Evolutionary conservation across 2,329 filamentous ascomycete genomes (phyloP).

Genomic region (Sporothrix curviconia): DNA sequence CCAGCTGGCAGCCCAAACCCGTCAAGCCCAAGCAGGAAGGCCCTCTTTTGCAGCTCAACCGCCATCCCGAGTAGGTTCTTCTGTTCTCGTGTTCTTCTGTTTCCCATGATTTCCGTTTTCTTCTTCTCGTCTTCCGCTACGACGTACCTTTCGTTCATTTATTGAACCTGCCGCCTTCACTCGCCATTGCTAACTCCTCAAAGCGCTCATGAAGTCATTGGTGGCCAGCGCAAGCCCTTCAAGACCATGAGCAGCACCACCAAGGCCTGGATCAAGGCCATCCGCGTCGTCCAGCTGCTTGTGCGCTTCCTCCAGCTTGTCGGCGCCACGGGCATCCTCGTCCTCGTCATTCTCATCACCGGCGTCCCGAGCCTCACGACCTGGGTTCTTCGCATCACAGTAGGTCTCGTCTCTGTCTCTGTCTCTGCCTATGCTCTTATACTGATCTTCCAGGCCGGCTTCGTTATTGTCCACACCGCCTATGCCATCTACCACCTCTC

Average conservation of each 20-base stretch:
- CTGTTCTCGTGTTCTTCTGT: background rate
- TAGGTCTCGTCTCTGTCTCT: slow-evolving; percentile 38
- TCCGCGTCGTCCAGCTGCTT: slow-evolving; percentile 61
- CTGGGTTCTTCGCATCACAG: slow-evolving; percentile 72
- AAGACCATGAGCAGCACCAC: slow-evolving; percentile 62
- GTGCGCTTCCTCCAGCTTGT: slow-evolving; percentile 62
- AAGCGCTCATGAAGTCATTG: slow-evolving; percentile 57
- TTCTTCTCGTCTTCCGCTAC: background rate
- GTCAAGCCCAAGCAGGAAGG: slow-evolving; percentile 62
- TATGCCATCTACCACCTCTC: slow-evolving; percentile 80
- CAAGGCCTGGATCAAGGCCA: slow-evolving; percentile 64
- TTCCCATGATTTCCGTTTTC: background rate
- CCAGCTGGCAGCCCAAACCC: slow-evolving; percentile 62
- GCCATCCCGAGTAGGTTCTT: slow-evolving; percentile 72
- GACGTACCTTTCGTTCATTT: background rate
- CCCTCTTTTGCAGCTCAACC: slow-evolving; percentile 74
- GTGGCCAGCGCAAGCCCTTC: slow-evolving; percentile 54
- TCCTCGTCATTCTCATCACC: slow-evolving; percentile 70
- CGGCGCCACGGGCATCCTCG: slow-evolving; percentile 63
- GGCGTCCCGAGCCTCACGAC: slow-evolving; percentile 57
- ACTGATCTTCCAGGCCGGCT: slow-evolving; percentile 54
- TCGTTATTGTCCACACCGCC: slow-evolving; percentile 62
- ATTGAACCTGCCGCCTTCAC: background rate
- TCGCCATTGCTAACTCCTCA: background rate
- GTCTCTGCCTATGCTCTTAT: background rate